These are phyloP conservation scores for Trichomonascaceae sp. DNA, from an alignment of 1,139 yeast genomes.

Conservation along the genomic window DNA sequence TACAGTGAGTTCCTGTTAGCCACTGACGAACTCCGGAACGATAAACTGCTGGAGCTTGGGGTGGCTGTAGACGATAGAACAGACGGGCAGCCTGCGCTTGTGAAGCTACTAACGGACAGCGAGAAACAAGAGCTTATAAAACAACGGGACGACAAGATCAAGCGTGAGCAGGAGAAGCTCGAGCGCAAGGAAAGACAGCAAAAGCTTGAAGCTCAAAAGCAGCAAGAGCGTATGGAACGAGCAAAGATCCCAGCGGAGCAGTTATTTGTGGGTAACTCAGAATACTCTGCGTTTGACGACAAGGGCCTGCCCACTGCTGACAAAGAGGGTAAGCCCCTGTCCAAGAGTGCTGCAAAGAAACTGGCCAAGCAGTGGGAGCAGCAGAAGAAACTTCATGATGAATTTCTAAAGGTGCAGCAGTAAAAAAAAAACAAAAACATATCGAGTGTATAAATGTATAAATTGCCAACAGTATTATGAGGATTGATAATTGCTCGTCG, in stretches of 20 bases:
- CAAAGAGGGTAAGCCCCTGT: slow-evolving; percentile 68
- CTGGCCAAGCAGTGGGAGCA: slow-evolving; percentile 60
- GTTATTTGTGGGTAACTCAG: slow-evolving; percentile 42
- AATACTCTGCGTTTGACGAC: slow-evolving; percentile 58
- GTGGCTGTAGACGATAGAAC: slow-evolving; percentile 83
- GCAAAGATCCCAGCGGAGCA: slow-evolving; percentile 60
- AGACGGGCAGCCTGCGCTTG: slow-evolving; percentile 58
- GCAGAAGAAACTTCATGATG: slow-evolving; percentile 72
- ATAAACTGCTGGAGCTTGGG: slow-evolving; percentile 58
- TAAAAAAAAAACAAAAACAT: background rate
- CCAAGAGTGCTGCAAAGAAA: slow-evolving; percentile 79
- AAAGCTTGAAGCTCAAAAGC: slow-evolving; percentile 33
- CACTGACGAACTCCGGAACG: slow-evolving; percentile 47
- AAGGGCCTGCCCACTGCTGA: slow-evolving; percentile 74
- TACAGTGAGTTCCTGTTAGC: slow-evolving; percentile 40
- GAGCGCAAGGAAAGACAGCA: slow-evolving; percentile 28
- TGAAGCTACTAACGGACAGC: slow-evolving; percentile 59
- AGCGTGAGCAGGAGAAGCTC: slow-evolving; percentile 36
- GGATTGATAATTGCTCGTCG: background rate
- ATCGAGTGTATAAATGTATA: background rate
- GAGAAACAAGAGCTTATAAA: slow-evolving; percentile 55
- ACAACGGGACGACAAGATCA: slow-evolving; percentile 47
- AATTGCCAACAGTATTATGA: background rate
- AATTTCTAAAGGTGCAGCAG: slow-evolving; percentile 28
- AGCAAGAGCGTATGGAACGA: slow-evolving; percentile 49